Evolutionary conservation across 306 rosid genomes (phyloP), one percentile per base, ranked within the genome.

Genomic region (Cicer cuneatum): DNA sequence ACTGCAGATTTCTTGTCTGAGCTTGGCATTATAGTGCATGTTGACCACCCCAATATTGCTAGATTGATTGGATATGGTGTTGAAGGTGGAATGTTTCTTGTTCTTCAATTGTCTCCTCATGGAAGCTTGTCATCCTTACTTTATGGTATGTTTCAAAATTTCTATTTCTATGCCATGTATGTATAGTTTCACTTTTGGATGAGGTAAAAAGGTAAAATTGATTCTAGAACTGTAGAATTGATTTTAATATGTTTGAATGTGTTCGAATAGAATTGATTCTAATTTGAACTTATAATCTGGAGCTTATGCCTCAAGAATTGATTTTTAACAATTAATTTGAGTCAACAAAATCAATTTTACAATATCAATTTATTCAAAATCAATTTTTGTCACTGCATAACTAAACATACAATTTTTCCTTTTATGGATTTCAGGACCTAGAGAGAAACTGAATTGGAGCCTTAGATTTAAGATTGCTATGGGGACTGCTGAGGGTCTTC

Each of bases 21-120:
- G 89, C 98, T 95, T 69, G 99, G 99, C 54, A 87, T 92, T 61
- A 89, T 92, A 67, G 99, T 92, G 67, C 99, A 95, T 68, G 98
- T 92, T 46, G 99, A 90, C 76, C 98, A 95, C 74, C 98, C 98
- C 19, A 95, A 95, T 15, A 85, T 95, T 43, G 99, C 98, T 46
- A 92, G 85, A 67, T 82, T 95, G 81, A 92, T 92, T 75, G 99
- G 99, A 13, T 95, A 92, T 77, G 99, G 98, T 58, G 93, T 92
- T 78, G 99, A 95, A 81, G 99, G 98, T 35, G 99, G 99, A 85
- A 92, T 95, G 98, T 96, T 92, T 77, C 95, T 95, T 79, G 96
- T 90, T 78, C 99, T 95, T 82, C 89, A 92, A 48, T 75, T 95
- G 78, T 95, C 99, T 83, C 98, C 98, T 66, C 95, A 87, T 78